These are phyloP conservation scores for Sphagnum magellanicum DNA, from an alignment of 228 moss, liverwort and hornwort genomes.

Conservation along the genomic window DNA sequence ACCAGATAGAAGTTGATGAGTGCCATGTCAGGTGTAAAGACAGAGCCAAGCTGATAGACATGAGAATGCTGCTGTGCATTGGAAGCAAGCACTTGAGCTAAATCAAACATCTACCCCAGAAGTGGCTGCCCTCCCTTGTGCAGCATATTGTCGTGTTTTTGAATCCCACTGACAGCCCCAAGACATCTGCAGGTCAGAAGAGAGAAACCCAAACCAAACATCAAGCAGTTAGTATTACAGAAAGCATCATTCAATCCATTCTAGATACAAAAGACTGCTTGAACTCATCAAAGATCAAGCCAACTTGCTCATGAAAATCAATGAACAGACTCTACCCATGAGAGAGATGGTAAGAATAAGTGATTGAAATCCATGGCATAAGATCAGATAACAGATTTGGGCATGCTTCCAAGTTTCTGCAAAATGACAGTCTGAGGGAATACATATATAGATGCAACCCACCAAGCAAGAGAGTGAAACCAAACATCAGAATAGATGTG, in stretches of 20 bases:
- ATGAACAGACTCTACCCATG: not conserved
- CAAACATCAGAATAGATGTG: conserved; percentile 62
- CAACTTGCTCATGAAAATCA: too few species aligned
- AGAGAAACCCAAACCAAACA: not conserved
- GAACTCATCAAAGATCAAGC: not conserved
- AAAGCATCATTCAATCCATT: not conserved
- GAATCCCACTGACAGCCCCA: conserved; percentile 71
- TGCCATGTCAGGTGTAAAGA: conserved; percentile 65
- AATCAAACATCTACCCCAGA: conserved; percentile 70
- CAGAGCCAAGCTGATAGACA: conserved; percentile 32
- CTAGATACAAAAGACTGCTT: not conserved
- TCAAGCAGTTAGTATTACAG: not conserved
- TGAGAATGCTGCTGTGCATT: conserved; percentile 43
- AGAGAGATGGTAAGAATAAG: not conserved
- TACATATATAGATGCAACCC: conserved; percentile 7
- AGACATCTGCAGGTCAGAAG: conserved; percentile 47
- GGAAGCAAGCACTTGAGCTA: conserved; percentile 52
- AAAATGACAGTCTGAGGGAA: not conserved
- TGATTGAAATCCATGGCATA: not conserved
- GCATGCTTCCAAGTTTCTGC: not conserved
- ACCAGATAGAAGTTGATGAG: conserved; percentile 89
- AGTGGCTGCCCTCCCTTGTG: conserved; percentile 27
- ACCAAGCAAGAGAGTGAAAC: not conserved
- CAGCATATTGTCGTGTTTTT: conserved; percentile 57
- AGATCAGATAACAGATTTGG: not conserved